These are phyloP conservation scores for Arctium lappa DNA, from an alignment of 129 eudicot species.

Conservation along the genomic window DNA sequence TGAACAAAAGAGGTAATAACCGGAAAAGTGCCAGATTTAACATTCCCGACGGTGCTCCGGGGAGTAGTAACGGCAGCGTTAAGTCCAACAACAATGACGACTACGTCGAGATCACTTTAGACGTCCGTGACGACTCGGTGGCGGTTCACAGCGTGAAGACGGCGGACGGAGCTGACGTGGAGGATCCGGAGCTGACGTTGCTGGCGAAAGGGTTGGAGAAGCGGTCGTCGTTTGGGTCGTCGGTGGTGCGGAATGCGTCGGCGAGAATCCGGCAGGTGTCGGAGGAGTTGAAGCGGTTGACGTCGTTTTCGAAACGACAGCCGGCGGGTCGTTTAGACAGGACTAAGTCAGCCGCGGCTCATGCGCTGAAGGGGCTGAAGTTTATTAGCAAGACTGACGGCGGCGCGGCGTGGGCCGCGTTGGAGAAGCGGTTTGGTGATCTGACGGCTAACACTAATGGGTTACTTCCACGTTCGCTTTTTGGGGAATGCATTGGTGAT, in stretches of 20 bases:
- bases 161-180: conserved; percentile 56
- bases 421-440: conserved; percentile 51
- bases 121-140: conserved; percentile 76
- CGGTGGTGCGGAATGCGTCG: conserved; percentile 47
- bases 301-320: conserved; percentile 34
- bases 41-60: conserved; percentile 25
- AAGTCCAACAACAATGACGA: conserved; percentile 29
- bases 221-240: conserved; percentile 41
- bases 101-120: conserved; percentile 75
- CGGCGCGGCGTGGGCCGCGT: conserved; percentile 50
- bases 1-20: conserved; percentile 41
- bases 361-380: conserved; percentile 56
- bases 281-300: conserved; percentile 57
- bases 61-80: conserved; percentile 3
- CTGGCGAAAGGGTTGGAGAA: conserved; percentile 48
- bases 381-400: conserved; percentile 63
- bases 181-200: conserved; percentile 59
- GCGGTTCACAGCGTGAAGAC: conserved; percentile 75
- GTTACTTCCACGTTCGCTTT: conserved; percentile 59
- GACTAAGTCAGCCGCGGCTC: conserved; percentile 50
- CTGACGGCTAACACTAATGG: conserved; percentile 48
- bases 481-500: conserved; percentile 77
- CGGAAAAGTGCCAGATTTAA: conserved; percentile 55
- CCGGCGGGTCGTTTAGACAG: conserved; percentile 34
- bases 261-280: conserved; percentile 48